Evolutionary conservation across 1,139 yeast genomes (phyloP), one percentile per base, ranked within the genome.

Genomic region (Pichia sp.): DNA sequence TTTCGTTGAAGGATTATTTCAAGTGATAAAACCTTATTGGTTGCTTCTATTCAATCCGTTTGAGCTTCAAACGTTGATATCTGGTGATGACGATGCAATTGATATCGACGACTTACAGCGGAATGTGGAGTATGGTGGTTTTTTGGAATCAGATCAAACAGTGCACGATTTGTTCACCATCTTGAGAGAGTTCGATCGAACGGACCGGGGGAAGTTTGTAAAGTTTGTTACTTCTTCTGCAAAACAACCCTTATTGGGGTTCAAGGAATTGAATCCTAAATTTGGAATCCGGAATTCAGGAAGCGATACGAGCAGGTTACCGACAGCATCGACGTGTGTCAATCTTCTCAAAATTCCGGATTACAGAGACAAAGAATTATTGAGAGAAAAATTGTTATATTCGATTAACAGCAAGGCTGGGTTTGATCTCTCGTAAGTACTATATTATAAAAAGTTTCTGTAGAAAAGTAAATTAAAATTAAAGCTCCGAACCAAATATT

Each of bases 311-410:
- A 76, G 77, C 7, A 73, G 96, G 45, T 74, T 93, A 47, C 99
- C 99, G 0, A 90, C 97, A 0, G 88, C 98, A 0, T 83, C 96
- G 0, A 93, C 99, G 0, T 93, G 99, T 74, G 90, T 90, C 31
- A 95, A 93, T 67, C 70, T 93, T 57, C 74, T 93, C 58, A 90
- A 87, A 65, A 70, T 95, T 45, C 99, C 99, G 0, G 87, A 89
- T 66, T 93, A 93, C 68, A 72, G 73, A 59, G 75, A 86, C 64
- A 87, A 84, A 66, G 70, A 75, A 48, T 51, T 78, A 3, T 71
- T 93, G 50, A 76, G 78, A 55, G 71, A 77, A 53, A 92, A 90
- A 67, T 70, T 93, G 52, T 67, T 89, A 38, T 88, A 87, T 67
- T 84, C 96, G 0, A 90, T 93, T 51, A 81, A 82, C 56, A 78